Base-by-base conservation (phyloP, 108 stramenopile genomes). In the Nitzschia sp. region DNA sequence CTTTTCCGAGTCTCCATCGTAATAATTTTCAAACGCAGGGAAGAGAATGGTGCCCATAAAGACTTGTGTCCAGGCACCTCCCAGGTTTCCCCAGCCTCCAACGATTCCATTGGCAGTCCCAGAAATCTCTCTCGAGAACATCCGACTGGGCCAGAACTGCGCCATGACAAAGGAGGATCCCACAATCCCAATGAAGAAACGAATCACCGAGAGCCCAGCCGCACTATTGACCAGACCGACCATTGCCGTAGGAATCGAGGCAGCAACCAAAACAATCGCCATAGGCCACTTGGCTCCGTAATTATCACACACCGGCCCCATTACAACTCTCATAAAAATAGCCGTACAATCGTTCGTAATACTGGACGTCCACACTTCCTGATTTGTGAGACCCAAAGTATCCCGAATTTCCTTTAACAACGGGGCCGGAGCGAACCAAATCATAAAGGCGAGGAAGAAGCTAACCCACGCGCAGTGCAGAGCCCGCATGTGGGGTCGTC, bases 351-450 rank as follows among this genome's bases (percentile, higher is more conserved):
- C 89, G 34, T 83, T 70, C 27, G 66, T 54, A 45, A 96, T 90
- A 61, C 79, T 83, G 58, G 88, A 87, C 4, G 85, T 87, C 86
- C 87, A 92, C 33, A 94, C 51, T 58, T 94, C 64, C 67, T 84
- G 60, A 54, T 79, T 85, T 66, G 74, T 77, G 28, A 96, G 61
- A 24, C 59, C 83, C 9, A 96, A 85, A 9, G 77, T 74, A 15
- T 56, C 72, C 59, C 66, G 58, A 42, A 96, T 81, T 63, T 91
- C 90, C 6, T 78, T 66, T 30, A 96, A 35, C 38, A 96, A 82
- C 6, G 91, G 95, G 15, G 95, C 92, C 54, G 86, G 77, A 28
- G 89, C 79, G 74, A 96, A 96, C 95, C 95, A 96, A 66, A 83
- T 77, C 72, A 86, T 76, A 81, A 96, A 96, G 4, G 92, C 91